Percentiles rank a stretch among this genome's conserved stretches.
Evolutionary conservation across 2,329 filamentous ascomycete species (phyloP).

Genomic region (Xylariaceae sp.): DNA sequence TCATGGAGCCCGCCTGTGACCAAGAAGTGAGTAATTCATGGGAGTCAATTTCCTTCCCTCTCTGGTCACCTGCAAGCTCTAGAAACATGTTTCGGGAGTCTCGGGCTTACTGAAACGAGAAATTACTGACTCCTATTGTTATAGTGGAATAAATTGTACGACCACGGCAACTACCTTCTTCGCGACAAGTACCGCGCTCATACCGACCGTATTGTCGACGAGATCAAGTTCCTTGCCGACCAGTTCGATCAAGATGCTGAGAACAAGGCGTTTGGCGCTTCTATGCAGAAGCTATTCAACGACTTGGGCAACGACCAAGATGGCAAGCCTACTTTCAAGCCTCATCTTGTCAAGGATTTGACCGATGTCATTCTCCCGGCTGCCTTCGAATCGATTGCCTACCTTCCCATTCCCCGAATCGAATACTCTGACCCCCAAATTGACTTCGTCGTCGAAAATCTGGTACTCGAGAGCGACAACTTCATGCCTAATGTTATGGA

Average conservation of each 20-base stretch:
- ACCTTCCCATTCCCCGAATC: slow-evolving; percentile 89
- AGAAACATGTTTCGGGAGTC: too few relatives aligned
- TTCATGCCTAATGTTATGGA: slow-evolving; percentile 91
- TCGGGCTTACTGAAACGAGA: too few relatives aligned
- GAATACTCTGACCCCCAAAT: slow-evolving; percentile 83
- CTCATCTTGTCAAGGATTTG: slow-evolving; percentile 84
- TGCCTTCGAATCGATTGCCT: slow-evolving; percentile 78
- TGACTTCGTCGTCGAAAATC: slow-evolving; percentile 88
- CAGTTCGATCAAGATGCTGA: slow-evolving; percentile 87
- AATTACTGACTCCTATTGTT: too few relatives aligned
- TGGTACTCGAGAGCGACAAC: slow-evolving; percentile 94
- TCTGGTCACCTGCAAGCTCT: too few relatives aligned
- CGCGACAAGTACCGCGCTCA: slow-evolving; percentile 84
- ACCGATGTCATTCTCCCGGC: slow-evolving; percentile 81
- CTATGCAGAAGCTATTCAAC: slow-evolving; percentile 79
- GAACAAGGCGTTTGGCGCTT: slow-evolving; percentile 74
- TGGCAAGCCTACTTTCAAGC: slow-evolving; percentile 87
- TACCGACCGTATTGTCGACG: slow-evolving; percentile 81
- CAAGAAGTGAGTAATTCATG: too few relatives aligned
- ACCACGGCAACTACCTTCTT: slow-evolving; percentile 79
- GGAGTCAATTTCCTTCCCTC: too few relatives aligned
- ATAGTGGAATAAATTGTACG: slow-evolving; percentile 82
- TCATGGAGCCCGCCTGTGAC: slow-evolving; percentile 76
- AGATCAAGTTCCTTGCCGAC: slow-evolving; percentile 81
- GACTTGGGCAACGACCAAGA: slow-evolving; percentile 82